phyloP scores from a whole-genome alignment of 2,329 filamentous ascomycete species.

The Septoria petroselini region DNA sequence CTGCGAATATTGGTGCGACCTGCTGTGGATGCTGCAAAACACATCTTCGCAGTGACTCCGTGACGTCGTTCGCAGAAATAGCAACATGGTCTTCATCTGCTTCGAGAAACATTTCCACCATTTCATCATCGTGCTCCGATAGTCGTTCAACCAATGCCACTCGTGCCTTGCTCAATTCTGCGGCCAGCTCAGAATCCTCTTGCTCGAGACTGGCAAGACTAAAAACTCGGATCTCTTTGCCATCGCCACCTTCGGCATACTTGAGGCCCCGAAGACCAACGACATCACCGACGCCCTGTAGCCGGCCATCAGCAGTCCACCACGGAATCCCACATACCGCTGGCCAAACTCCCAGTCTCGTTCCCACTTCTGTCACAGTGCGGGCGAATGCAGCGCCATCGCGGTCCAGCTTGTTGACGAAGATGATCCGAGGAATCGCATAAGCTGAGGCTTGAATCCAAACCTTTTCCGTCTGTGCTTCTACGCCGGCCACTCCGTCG shows the following conservation, averaged over 20 bases:
- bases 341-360: conserved; percentile 76
- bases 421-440: conserved; percentile 76
- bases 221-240: conserved; percentile 53
- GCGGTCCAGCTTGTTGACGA: conserved; percentile 81
- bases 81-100: conserved; percentile 68
- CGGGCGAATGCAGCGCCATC: conserved; percentile 78
- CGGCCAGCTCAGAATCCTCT: conserved; percentile 51
- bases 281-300: conserved; percentile 81
- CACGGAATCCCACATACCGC: conserved; percentile 92
- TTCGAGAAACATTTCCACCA: conserved; percentile 82
- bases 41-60: conserved; percentile 69
- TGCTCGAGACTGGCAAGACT: conserved; percentile 53
- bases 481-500: conserved; percentile 88
- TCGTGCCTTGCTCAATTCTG: conserved; percentile 73
- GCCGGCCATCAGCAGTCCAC: conserved; percentile 72
- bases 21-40: conserved; percentile 65
- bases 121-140: conserved; percentile 80
- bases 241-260: conserved; percentile 67
- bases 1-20: conserved; percentile 84
- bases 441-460: conserved; percentile 89
- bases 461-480: conserved; percentile 94
- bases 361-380: conserved; percentile 80
- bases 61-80: conserved; percentile 64
- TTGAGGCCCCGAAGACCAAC: conserved; percentile 70
- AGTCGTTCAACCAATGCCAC: conserved; percentile 75